These are phyloP conservation scores for Alternaria arbusti DNA, from an alignment of 2,329 filamentous ascomycete genomes.

Conservation along the genomic window DNA sequence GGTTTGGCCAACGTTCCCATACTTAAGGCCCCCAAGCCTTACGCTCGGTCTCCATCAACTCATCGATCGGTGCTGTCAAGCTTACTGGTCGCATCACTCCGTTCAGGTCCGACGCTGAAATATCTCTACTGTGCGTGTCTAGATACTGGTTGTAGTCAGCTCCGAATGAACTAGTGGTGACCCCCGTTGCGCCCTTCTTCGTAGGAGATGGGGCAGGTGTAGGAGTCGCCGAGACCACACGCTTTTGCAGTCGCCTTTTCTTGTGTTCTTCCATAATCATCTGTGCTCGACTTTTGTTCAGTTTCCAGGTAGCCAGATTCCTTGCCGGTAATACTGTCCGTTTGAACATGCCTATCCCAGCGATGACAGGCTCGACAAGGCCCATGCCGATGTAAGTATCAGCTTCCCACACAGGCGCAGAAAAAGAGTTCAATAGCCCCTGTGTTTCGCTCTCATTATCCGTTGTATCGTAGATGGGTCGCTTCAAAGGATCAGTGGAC, in stretches of 20 bases:
- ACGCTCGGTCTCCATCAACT: conserved; percentile 3
- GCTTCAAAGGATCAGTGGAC: conserved; percentile 1
- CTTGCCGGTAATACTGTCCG: conserved; percentile 9
- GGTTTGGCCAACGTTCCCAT: not conserved
- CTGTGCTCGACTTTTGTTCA: not conserved
- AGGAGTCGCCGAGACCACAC: not conserved
- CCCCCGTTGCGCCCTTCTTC: no score
- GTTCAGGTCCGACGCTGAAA: not conserved
- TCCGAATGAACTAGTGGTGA: not conserved
- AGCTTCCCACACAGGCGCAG: not conserved
- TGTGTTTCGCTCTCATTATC: not conserved
- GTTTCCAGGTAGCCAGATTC: conserved; percentile 1
- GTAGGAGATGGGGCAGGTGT: not conserved
- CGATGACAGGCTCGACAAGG: conserved; percentile 1
- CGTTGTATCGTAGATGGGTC: conserved; percentile 5
- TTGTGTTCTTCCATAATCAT: not conserved
- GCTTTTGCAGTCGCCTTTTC: not conserved
- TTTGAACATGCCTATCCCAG: conserved; percentile 3
- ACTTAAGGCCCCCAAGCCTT: not conserved
- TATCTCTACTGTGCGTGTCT: not conserved
- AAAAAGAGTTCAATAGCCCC: not conserved
- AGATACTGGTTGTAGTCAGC: not conserved
- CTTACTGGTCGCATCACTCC: conserved; percentile 9
- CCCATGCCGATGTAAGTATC: conserved; percentile 9
- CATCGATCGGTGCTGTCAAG: conserved; percentile 2